Conservation (phyloP, 306 rosid species). For the Pyrus pyrifolia region DNA sequence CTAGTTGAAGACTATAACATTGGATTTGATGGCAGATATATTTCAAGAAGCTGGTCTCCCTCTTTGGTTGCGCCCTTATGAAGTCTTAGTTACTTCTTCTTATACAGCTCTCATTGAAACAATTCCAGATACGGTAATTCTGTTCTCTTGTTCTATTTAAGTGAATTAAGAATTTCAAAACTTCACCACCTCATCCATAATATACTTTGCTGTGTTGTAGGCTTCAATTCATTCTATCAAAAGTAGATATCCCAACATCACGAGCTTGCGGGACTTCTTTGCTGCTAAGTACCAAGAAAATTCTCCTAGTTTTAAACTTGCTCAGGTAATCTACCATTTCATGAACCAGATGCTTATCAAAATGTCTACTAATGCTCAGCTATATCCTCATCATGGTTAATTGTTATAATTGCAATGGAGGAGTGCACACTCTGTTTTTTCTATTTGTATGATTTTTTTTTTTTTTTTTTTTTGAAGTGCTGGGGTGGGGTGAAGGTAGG, state of each 20-base stretch:
- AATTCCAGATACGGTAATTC: slow-evolving; percentile 90
- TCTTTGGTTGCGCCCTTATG: slow-evolving; percentile 97
- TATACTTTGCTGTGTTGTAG: slow-evolving; percentile 35
- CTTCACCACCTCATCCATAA: not conserved
- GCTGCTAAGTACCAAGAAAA: slow-evolving; percentile 79
- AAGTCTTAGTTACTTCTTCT: slow-evolving; percentile 91
- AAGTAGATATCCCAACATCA: slow-evolving; percentile 78
- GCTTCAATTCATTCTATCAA: slow-evolving; percentile 97
- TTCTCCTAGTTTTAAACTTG: slow-evolving; percentile 96
- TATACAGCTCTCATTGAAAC: slow-evolving; percentile 94
- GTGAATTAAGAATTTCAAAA: slow-evolving; percentile 16
- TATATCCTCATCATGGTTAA: slow-evolving; percentile 8
- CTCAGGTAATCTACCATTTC: slow-evolving; percentile 64
- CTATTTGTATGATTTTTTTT: not conserved
- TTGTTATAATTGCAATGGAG: not conserved
- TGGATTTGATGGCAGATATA: slow-evolving; percentile 68
- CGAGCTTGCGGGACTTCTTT: slow-evolving; percentile 70
- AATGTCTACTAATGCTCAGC: not conserved
- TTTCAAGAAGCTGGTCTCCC: slow-evolving; percentile 99
- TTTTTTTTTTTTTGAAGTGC: slow-evolving; percentile 8
- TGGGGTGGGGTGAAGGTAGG: not conserved
- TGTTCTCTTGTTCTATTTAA: slow-evolving; percentile 10
- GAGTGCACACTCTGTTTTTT: not conserved
- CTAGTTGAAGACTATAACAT: slow-evolving; percentile 23
- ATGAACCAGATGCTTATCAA: not conserved